Conservation (phyloP, 148 eudicot genomes). For the Cornus florida region DNA sequence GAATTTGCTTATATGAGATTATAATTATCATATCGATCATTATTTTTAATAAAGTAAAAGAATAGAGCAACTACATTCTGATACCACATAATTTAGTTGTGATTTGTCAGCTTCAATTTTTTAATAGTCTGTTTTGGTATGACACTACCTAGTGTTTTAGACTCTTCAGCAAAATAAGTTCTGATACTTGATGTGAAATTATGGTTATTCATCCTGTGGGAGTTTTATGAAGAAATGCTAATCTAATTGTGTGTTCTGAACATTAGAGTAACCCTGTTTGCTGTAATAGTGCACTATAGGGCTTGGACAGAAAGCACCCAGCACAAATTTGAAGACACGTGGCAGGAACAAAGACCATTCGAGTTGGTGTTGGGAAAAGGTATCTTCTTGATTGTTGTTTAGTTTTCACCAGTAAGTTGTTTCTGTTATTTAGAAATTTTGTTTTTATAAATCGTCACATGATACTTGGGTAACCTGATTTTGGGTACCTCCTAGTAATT, state of each 20-base stretch:
- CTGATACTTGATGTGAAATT: background rate
- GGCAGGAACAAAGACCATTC: constrained; percentile 85
- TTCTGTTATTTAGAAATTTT: background rate
- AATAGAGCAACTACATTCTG: background rate
- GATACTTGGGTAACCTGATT: background rate
- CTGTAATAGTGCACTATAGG: constrained; percentile 75
- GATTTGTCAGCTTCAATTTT: background rate
- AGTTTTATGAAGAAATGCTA: constrained; percentile 4
- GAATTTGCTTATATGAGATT: background rate
- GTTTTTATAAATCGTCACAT: background rate
- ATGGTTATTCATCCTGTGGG: background rate
- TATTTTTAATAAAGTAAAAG: too few relatives aligned
- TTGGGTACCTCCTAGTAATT: background rate
- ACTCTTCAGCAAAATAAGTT: background rate
- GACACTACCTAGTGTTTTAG: background rate
- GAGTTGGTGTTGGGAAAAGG: constrained; percentile 95
- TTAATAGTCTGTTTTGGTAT: too few relatives aligned
- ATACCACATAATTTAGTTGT: background rate
- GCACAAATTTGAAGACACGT: constrained; percentile 96
- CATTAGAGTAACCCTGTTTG: background rate
- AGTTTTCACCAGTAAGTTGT: background rate
- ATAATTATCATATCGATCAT: too few relatives aligned
- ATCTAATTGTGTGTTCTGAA: constrained; percentile 1
- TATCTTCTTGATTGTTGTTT: constrained; percentile 15
- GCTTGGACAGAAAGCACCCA: constrained; percentile 93